Evolutionary conservation across 768 basidiomycete genomes (phyloP).

Genomic region (Coprinellus micaceus): DNA sequence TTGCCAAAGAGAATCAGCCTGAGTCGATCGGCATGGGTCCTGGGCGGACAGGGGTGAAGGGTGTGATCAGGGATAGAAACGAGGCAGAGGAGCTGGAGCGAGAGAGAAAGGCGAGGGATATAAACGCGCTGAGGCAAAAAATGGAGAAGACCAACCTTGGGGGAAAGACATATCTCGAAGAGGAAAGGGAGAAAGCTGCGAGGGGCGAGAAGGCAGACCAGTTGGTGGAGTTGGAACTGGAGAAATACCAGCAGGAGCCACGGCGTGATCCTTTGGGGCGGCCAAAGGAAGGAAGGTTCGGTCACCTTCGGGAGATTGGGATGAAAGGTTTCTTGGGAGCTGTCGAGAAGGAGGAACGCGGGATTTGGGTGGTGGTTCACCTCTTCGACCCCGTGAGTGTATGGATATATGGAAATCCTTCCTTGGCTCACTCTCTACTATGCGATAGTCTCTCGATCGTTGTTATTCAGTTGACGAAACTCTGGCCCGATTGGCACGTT

Average conservation of each 20-base stretch:
- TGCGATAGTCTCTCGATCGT: constrained; percentile 62
- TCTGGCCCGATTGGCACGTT: constrained; percentile 64
- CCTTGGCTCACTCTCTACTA: not conserved
- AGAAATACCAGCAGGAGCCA: constrained; percentile 23
- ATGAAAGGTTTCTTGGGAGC: constrained; percentile 67
- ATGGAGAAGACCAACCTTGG: constrained; percentile 67
- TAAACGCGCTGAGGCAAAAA: constrained; percentile 46
- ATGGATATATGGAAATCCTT: not conserved
- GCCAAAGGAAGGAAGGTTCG: constrained; percentile 56
- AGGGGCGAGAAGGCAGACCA: constrained; percentile 41
- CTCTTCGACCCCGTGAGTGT: constrained; percentile 72
- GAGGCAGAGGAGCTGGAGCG: constrained; percentile 60
- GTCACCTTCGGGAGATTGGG: constrained; percentile 80
- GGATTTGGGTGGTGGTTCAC: constrained; percentile 82
- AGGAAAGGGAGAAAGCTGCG: constrained; percentile 56
- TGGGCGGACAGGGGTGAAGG: constrained; percentile 84
- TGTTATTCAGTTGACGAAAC: constrained; percentile 70
- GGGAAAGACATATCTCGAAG: constrained; percentile 74
- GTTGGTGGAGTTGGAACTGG: constrained; percentile 41
- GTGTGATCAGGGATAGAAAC: constrained; percentile 77
- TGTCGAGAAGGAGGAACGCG: constrained; percentile 66
- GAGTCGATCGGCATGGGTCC: constrained; percentile 83
- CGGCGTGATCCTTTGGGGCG: constrained; percentile 46
- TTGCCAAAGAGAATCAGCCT: constrained; percentile 23
- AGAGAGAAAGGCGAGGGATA: constrained; percentile 48